Conservation (phyloP, 169 alveolate genomes). For the Plasmodium cynomolgi region DNA sequence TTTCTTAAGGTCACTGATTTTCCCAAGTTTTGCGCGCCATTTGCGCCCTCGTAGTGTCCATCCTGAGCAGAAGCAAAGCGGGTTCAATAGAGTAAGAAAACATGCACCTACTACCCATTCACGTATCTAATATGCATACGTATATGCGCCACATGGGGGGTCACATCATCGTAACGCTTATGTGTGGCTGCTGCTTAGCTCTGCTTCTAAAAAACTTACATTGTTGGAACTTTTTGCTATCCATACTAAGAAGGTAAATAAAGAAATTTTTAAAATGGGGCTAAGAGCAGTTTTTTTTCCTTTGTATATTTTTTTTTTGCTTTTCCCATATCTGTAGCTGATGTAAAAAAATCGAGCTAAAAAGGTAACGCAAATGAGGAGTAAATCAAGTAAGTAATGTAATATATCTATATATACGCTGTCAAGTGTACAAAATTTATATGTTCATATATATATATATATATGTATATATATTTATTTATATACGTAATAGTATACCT, state of each 20-base stretch:
- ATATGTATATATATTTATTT: background rate
- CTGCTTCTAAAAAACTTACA: background rate
- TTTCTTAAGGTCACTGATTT: background rate
- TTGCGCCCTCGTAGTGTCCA: background rate
- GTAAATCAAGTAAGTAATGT: background rate
- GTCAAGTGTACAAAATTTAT: background rate
- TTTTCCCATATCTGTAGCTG: conserved; percentile 14
- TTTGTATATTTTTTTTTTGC: background rate
- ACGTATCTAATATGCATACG: background rate
- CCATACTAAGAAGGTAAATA: conserved; percentile 26
- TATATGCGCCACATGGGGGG: background rate
- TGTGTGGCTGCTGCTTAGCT: background rate
- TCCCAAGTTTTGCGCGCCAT: background rate
- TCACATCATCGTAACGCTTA: background rate
- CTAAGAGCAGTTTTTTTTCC: background rate
- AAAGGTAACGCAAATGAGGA: background rate
- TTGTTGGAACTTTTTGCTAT: background rate
- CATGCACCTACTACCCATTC: background rate
- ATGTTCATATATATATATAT: background rate
- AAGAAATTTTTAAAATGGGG: conserved; percentile 7
- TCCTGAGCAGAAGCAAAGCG: background rate
- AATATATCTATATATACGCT: background rate
- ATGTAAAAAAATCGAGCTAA: background rate
- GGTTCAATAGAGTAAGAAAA: background rate
- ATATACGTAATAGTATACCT: background rate